Base-by-base conservation (phyloP, 192 early-diverging fungal genomes). In the Mortierella claussenii region DNA sequence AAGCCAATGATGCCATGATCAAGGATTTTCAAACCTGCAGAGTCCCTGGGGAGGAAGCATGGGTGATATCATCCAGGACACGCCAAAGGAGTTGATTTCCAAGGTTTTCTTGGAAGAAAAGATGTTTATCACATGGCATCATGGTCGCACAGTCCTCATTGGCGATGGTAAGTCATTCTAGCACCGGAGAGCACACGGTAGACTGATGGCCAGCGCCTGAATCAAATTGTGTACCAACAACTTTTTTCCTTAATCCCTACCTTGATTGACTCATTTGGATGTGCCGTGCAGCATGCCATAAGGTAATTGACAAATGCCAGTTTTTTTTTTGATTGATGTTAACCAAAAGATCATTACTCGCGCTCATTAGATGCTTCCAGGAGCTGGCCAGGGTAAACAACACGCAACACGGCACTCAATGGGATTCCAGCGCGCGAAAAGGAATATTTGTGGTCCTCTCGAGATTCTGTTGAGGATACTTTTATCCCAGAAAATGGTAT, bases 1-100 rank as follows among this genome's bases (percentile, higher is more conserved):
- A 51, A 27, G 18, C 49, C 0, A 9, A 24, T 27, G 17, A 30
- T 1, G 24, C 49, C 49, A 51, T 51, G 49, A 6, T 51, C 7
- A 51, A 51, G 49, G 49, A 51, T 51, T 27, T 51, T 17, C 23
- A 23, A 27, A 51, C n/a, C 28, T 51, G 6, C 49, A 20, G 28
- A 27, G 23, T 27, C 23, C 49, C 13, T 27, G 28, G 6, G 49
- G 49, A 6, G 49, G 49, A 7, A 27, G 4, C 4, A 51, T 51
- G 49, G 24, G 24, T 1, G 49, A 51, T 15, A 21, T 51, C 9
- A 27, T 51, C 17, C 24, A 51, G 23, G 49, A 20, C 49, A 51
- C 49, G 3, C 49, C 49, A 6, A 51, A 30, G 6, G 24, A 51
- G 1, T 51, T 51, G 49, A 51, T 51, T 26, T 51, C 49, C 23